Evolutionary conservation across 192 early-diverging fungal genomes (phyloP).

Genomic region (Mortierella hygrophila): DNA sequence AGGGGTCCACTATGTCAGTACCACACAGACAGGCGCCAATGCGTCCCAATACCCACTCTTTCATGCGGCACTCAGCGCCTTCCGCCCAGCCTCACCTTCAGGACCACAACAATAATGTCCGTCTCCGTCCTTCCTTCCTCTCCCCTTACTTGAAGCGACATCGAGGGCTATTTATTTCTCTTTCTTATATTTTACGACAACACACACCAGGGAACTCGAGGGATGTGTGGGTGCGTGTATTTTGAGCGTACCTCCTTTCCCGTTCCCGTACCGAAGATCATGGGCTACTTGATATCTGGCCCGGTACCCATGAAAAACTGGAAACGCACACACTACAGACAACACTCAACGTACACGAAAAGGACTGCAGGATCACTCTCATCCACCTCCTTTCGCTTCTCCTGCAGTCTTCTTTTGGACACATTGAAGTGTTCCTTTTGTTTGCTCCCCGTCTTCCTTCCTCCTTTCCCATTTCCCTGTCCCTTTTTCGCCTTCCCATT

Average conservation of each 20-base stretch:
- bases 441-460: conserved; percentile 7
- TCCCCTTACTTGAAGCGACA: background rate
- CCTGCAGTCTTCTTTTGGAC: conserved; percentile 6
- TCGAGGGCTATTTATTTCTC: too few species aligned
- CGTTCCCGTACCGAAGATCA: conserved; percentile 11
- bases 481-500: background rate
- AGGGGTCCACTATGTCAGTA: background rate
- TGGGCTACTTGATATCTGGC: background rate
- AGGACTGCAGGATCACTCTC: background rate
- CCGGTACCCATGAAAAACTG: conserved; percentile 13
- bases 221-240: background rate
- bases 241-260: background rate
- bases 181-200: background rate
- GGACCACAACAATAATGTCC: conserved; percentile 25
- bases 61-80: conserved; percentile 40
- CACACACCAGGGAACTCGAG: background rate
- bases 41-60: conserved; percentile 34
- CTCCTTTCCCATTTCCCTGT: background rate
- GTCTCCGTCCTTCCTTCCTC: background rate
- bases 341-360: conserved; percentile 1
- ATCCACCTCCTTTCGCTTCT: conserved; percentile 14
- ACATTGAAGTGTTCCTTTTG: background rate
- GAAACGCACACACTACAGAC: background rate
- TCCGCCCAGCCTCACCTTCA: conserved; percentile 28
- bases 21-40: conserved; percentile 6